A percentile compares a stretch with the other conserved stretches of the same genome.
Evolutionary conservation across 305 asterid species (phyloP).

Genomic region (Stenogyne calaminthoides): DNA sequence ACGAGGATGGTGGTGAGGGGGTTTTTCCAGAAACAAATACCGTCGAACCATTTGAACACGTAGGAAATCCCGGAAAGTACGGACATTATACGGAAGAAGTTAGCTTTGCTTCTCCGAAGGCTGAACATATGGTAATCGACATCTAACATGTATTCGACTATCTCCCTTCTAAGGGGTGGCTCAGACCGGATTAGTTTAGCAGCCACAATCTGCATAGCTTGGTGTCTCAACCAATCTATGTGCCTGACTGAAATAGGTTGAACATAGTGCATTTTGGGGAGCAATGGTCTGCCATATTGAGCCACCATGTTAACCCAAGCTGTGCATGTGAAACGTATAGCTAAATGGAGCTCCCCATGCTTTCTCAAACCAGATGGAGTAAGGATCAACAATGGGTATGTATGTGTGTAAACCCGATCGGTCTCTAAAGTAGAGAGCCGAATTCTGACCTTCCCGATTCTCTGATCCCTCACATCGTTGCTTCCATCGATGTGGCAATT

Average conservation of each 20-base stretch:
- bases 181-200: constrained; percentile 67
- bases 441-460: constrained; percentile 88
- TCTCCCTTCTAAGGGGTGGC: constrained; percentile 88
- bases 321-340: constrained; percentile 85
- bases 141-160: constrained; percentile 90
- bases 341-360: constrained; percentile 87
- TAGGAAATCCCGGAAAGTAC: constrained; percentile 70
- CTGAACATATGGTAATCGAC: constrained; percentile 88
- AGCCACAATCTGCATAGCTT: constrained; percentile 83
- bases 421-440: constrained; percentile 86
- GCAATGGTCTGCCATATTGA: constrained; percentile 75
- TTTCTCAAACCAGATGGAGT: constrained; percentile 78
- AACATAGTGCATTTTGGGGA: constrained; percentile 90
- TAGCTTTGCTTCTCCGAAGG: constrained; percentile 93
- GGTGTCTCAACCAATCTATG: constrained; percentile 91
- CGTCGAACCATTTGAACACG: constrained; percentile 62
- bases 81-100: constrained; percentile 76
- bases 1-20: constrained; percentile 83
- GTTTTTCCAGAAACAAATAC: constrained; percentile 81
- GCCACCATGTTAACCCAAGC: constrained; percentile 90
- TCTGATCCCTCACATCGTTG: constrained; percentile 65
- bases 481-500: constrained; percentile 77
- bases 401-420: constrained; percentile 73
- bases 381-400: constrained; percentile 74
- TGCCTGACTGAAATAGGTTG: constrained; percentile 83